Conservation (phyloP, 1,284 basidiomycete genomes). For the Pascua sp. region DNA sequence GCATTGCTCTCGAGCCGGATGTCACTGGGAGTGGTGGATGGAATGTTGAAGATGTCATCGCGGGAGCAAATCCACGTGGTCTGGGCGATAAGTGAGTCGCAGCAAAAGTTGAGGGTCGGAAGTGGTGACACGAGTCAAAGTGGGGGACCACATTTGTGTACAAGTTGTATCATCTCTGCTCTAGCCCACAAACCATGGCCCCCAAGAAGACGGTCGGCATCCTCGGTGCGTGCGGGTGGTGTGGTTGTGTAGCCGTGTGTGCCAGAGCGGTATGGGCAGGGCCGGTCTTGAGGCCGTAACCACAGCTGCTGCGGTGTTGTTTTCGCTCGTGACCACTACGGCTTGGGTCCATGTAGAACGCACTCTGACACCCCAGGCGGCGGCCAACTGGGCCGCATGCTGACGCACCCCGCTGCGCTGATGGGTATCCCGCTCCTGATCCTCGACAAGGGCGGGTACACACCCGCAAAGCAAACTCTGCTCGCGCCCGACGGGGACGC, state of each 20-base stretch:
- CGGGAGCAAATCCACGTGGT: too few relatives aligned
- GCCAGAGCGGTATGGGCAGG: neutral
- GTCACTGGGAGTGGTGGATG: too few relatives aligned
- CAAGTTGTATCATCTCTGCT: neutral
- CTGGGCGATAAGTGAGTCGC: too few relatives aligned
- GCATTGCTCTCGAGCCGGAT: too few relatives aligned
- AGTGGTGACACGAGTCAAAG: too few relatives aligned
- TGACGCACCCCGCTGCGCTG: constrained; percentile 83
- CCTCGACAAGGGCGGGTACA: constrained; percentile 73
- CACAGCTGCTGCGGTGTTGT: too few relatives aligned
- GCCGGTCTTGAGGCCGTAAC: too few relatives aligned
- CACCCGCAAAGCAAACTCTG: constrained; percentile 88
- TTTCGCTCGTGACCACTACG: too few relatives aligned
- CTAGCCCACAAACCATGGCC: constrained; percentile 29
- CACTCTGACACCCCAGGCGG: constrained; percentile 62
- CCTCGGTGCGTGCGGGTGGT: constrained; percentile 35
- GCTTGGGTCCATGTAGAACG: too few relatives aligned
- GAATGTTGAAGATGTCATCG: too few relatives aligned
- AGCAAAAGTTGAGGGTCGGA: too few relatives aligned
- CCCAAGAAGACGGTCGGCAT: constrained; percentile 48
- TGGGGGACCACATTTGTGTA: too few relatives aligned
- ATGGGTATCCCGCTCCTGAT: constrained; percentile 84
- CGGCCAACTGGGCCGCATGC: constrained; percentile 97
- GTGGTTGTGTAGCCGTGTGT: neutral
- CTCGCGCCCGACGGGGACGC: constrained; percentile 55